Base-by-base conservation (phyloP, 495 filamentous ascomycete species). In the Penicillium riverlandense region DNA sequence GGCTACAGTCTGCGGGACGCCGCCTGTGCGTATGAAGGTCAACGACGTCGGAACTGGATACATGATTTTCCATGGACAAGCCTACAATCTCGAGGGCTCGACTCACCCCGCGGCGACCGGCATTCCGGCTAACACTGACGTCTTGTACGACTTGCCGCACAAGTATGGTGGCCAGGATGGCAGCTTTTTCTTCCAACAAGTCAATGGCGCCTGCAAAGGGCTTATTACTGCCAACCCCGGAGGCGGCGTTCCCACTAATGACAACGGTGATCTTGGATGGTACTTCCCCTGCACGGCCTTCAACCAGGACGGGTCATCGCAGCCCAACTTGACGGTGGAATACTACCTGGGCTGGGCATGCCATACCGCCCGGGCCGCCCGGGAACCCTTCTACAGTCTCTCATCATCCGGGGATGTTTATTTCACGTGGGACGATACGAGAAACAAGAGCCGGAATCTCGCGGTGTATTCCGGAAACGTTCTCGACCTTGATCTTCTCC, bases 101-200 rank as follows among this genome's bases (percentile, higher is more conserved):
- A 67, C 71, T 2, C 94, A 99, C 59, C 83, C 86, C 7, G 73
- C 77, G 0, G 94, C 87, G 1, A 65, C 71, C 39, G 90, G 88
- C n/a, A 90, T 99, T 45, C 79, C 83, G 1, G 52, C 55, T 0
- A 66, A 62, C 29, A 50, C 65, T 16, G 95, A 97, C 56, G 80
- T 99, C 14, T 67, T 99, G 2, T 99, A 81, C 49, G 89, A 96
- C 61, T 65, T 96, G 5, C 81, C 82, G 0, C 70, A 78, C 43
- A 85, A 85, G 57, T 80, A 90, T 61, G 88, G 83, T 37, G 94
- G 90, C 0, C 72, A 85, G 55, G 94, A 99, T 62, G 90, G 86
- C 37, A 96, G 90, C 57, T 99, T 99, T 63, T 69, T 97, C 54
- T 99, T 99, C 67, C 94, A 99, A 61, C 92, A 96, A 54, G 94